Evolutionary conservation across 352 stramenopile species (phyloP), one percentile per base, ranked within the genome.

Genomic region (Globisporangium okanoganense): DNA sequence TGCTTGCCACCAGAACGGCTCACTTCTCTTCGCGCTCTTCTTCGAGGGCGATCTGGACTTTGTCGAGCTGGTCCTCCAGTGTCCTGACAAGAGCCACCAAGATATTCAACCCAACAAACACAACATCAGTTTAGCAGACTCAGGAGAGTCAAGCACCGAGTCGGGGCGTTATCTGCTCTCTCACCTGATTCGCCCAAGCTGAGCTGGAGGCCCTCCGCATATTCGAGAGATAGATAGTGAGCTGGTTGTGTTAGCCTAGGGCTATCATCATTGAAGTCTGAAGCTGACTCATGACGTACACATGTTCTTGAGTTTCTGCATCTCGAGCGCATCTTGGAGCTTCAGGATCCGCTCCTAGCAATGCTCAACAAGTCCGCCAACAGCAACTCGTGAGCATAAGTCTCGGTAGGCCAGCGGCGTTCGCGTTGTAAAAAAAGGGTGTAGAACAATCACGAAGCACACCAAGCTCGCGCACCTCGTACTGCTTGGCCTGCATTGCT

Each of bases 301-400:
- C 12, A 67, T 88, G 58, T 88, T 92, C 69, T 90, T 92, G 58
- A 92, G 78, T 58, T 92, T 90, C 52, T 92, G 82, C 60, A 90
- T 70, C 61, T 88, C 82, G 22, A 92, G 60, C 22, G 79, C 79
- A 75, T 92, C 82, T 57, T 92, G 79, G 20, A 92, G 73, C 67
- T 92, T 92, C 43, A 88, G 69, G 53, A 92, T 90, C 7, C 82
- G 72, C 53, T 92, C 82, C 79, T 91, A 52, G 10, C 36, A 4
- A 56, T 33, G 13, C 8, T 3, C 7, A 12, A 3, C n/a, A 25
- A 3, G 6, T 13, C 3, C 18, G 29, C 16, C 29, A 43, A 43
- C 13, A 38, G 18, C 4, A 20, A 9, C 31, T 9, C 1, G 20
- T 54, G 10, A 20, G 13, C 9, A 20, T 13, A 22, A n/a, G 18